These are phyloP conservation scores for Diaporthe sp. DNA, from an alignment of 2,329 filamentous ascomycete genomes.

Conservation along the genomic window DNA sequence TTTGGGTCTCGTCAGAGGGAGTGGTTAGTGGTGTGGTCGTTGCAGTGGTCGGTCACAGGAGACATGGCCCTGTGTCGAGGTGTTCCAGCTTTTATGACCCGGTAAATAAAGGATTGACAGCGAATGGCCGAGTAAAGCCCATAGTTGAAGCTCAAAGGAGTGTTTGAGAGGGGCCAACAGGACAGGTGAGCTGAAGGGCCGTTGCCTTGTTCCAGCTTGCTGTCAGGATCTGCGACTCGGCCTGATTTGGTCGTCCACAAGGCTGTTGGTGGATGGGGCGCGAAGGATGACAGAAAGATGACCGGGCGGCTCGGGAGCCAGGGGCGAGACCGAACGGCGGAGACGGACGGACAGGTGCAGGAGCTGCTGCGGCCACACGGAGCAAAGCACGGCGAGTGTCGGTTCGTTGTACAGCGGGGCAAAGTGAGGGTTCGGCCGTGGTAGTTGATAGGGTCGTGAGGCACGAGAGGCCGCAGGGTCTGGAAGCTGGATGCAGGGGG, in stretches of 20 bases:
- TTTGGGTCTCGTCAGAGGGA: constrained; percentile 29
- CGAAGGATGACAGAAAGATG: constrained; percentile 12
- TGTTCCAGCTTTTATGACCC: constrained; percentile 42
- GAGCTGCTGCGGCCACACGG: constrained; percentile 36
- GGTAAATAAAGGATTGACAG: constrained; percentile 40
- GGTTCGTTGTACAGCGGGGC: constrained; percentile 36
- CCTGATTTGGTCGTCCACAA: not conserved
- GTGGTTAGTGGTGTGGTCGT: constrained; percentile 35
- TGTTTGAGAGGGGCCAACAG: not conserved
- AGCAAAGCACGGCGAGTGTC: constrained; percentile 34
- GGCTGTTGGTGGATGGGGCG: constrained; percentile 12
- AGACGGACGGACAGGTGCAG: constrained; percentile 35
- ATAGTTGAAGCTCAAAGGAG: constrained; percentile 38
- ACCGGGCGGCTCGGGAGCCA: constrained; percentile 35
- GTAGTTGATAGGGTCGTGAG: constrained; percentile 33
- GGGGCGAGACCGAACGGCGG: constrained; percentile 28
- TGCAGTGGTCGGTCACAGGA: constrained; percentile 37
- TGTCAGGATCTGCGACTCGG: constrained; percentile 12
- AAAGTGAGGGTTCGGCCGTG: constrained; percentile 22
- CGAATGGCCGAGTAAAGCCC: constrained; percentile 39
- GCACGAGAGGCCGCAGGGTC: constrained; percentile 34
- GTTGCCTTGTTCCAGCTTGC: constrained; percentile 15
- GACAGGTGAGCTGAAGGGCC: constrained; percentile 17
- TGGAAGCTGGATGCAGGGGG: constrained; percentile 33
- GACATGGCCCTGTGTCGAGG: constrained; percentile 39